A percentile compares a stretch with the other conserved stretches of the same genome.
phyloP scores from a whole-genome alignment of 1,139 yeast species.

The Taphrina deformans region DNA sequence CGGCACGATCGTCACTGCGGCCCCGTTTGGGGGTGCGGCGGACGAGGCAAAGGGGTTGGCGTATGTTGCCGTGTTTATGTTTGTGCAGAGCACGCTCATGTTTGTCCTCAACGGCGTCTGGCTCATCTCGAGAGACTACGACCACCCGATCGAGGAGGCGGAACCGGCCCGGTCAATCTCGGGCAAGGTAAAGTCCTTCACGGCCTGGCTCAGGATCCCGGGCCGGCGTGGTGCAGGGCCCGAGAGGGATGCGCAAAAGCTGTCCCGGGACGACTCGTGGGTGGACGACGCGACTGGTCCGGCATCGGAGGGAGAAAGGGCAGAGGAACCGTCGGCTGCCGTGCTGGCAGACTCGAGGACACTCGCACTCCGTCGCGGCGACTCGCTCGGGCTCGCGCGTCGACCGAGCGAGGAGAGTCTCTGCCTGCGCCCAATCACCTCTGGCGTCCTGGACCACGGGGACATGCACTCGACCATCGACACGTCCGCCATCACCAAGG shows the following conservation, averaged over 20 bases:
- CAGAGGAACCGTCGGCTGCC: background rate
- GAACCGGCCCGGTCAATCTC: background rate
- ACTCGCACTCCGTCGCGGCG: constrained; percentile 6
- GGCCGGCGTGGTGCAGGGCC: background rate
- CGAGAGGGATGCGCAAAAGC: background rate
- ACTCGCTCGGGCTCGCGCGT: constrained; percentile 9
- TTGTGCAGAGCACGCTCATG: constrained; percentile 66
- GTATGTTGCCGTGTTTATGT: constrained; percentile 74
- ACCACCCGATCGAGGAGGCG: constrained; percentile 11
- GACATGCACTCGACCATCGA: constrained; percentile 7
- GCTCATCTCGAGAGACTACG: constrained; percentile 69
- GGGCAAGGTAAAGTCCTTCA: background rate
- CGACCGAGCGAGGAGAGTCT: constrained; percentile 2
- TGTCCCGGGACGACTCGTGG: background rate
- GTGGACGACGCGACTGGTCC: background rate
- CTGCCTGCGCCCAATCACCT: constrained; percentile 11
- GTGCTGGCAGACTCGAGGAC: background rate
- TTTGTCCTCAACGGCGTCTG: constrained; percentile 76
- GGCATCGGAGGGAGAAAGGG: background rate
- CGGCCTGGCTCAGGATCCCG: background rate
- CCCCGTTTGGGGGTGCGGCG: constrained; percentile 62
- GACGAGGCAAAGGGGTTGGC: constrained; percentile 69
- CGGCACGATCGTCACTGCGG: constrained; percentile 72
- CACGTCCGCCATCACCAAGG: constrained; percentile 13
- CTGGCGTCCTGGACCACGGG: constrained; percentile 16